These are phyloP conservation scores for Nepenthes gracilis DNA, from an alignment of 148 eudicot genomes.

Conservation along the genomic window DNA sequence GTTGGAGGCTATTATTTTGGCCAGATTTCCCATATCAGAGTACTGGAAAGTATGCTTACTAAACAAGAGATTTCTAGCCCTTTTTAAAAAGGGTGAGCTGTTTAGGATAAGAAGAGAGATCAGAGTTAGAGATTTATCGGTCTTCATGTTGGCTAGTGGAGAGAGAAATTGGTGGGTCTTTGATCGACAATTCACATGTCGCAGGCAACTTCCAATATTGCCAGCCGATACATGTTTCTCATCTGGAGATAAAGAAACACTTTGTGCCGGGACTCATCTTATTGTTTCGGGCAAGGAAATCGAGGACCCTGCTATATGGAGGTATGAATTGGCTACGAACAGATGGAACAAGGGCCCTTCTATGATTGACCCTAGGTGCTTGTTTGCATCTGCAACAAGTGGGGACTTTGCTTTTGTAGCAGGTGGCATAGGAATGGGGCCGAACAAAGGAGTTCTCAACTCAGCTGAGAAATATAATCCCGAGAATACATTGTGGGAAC, in stretches of 20 bases:
- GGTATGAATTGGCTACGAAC: constrained; percentile 34
- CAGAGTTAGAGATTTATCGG: constrained; percentile 32
- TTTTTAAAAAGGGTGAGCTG: constrained; percentile 34
- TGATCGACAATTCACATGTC: constrained; percentile 23
- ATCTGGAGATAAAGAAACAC: constrained; percentile 29
- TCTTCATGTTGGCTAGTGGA: constrained; percentile 49
- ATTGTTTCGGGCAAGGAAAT: constrained; percentile 38
- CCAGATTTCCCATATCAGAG: constrained; percentile 19
- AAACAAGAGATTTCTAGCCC: constrained; percentile 11
- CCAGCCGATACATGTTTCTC: constrained; percentile 27
- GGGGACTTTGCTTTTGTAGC: constrained; percentile 38
- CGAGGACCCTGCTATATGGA: constrained; percentile 29
- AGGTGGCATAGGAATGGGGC: constrained; percentile 23
- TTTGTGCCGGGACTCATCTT: constrained; percentile 48
- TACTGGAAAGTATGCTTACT: constrained; percentile 13
- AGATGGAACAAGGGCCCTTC: constrained; percentile 39
- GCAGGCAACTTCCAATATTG: constrained; percentile 17
- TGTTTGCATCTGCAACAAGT: constrained; percentile 48
- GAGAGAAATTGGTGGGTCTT: constrained; percentile 37
- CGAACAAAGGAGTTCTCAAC: constrained; percentile 10
- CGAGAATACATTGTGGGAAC: constrained; percentile 34
- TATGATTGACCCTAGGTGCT: constrained; percentile 43
- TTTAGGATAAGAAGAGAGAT: constrained; percentile 35
- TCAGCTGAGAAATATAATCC: constrained; percentile 38
- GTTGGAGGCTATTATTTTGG: constrained; percentile 23